Conservation (phyloP, 148 eudicot genomes). For the Cornus kousa region DNA sequence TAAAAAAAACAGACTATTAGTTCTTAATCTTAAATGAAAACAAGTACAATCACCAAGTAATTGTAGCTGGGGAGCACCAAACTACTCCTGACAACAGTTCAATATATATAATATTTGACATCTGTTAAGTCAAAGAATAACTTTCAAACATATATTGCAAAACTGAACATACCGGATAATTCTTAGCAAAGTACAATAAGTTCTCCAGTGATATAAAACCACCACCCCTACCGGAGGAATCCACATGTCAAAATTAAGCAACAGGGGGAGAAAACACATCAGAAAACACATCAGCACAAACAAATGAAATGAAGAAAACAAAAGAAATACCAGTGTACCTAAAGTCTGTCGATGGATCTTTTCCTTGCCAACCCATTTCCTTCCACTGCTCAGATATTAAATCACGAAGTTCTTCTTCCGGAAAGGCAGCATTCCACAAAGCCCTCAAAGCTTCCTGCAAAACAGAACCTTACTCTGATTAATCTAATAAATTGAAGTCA, state of each 20-base stretch:
- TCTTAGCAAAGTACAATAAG: conserved; percentile 74
- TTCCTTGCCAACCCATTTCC: conserved; percentile 99
- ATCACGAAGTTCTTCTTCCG: conserved; percentile 68
- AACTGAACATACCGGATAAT: conserved; percentile 61
- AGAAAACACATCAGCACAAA: neutral
- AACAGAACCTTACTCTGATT: neutral
- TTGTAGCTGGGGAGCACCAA: neutral
- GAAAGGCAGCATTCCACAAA: conserved; percentile 92
- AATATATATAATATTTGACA: neutral
- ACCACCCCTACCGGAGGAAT: conserved; percentile 72
- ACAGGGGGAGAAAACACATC: conserved; percentile 6
- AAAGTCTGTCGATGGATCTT: conserved; percentile 99
- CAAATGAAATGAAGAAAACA: neutral
- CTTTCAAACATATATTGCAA: neutral
- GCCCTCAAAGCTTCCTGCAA: conserved; percentile 76
- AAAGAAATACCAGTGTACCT: conserved; percentile 40
- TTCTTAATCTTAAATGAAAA: neutral
- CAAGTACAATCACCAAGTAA: neutral
- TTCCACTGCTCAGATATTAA: conserved; percentile 97
- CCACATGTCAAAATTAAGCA: conserved; percentile 17
- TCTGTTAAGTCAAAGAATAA: neutral
- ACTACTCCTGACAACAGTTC: neutral
- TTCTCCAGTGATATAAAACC: conserved; percentile 95
- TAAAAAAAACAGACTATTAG: too few relatives aligned
- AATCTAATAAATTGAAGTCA: neutral